These are phyloP conservation scores for Fusarium multiceps DNA, from an alignment of 2,329 filamentous ascomycete species.

Conservation along the genomic window DNA sequence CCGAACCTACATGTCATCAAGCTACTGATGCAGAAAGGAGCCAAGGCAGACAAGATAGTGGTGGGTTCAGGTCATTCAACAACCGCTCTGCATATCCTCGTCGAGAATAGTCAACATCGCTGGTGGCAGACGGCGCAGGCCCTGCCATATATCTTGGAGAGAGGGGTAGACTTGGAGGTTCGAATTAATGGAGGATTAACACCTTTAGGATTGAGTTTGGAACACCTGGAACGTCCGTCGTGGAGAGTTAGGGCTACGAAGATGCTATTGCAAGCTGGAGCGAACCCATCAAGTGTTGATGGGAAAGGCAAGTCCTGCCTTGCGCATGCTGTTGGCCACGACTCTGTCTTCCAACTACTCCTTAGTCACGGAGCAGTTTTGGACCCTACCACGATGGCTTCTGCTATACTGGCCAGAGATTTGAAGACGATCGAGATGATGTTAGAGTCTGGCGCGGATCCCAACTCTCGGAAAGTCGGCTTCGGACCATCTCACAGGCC, in stretches of 20 bases:
- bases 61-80: too few relatives aligned
- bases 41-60: not conserved
- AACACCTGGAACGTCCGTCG: rapidly evolving
- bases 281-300: not conserved
- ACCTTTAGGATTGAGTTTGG: not conserved
- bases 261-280: not conserved
- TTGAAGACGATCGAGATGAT: not conserved
- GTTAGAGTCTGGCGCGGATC: not conserved
- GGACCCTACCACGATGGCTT: rapidly evolving
- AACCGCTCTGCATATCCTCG: not conserved
- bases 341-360: not conserved
- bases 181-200: not conserved
- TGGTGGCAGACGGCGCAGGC: not conserved
- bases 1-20: not conserved
- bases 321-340: not conserved
- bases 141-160: not conserved
- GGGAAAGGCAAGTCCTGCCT: not conserved
- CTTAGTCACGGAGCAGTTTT: not conserved
- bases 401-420: not conserved
- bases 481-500: too few relatives aligned
- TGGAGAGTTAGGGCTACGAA: not conserved
- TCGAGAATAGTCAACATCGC: rapidly evolving
- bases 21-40: not conserved
- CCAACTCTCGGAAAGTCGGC: not conserved
- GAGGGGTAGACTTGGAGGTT: not conserved